Percentiles rank a stretch among this genome's conserved stretches.
These are phyloP conservation scores for Mycena amicta DNA, from an alignment of 768 basidiomycete species.

Conservation along the genomic window DNA sequence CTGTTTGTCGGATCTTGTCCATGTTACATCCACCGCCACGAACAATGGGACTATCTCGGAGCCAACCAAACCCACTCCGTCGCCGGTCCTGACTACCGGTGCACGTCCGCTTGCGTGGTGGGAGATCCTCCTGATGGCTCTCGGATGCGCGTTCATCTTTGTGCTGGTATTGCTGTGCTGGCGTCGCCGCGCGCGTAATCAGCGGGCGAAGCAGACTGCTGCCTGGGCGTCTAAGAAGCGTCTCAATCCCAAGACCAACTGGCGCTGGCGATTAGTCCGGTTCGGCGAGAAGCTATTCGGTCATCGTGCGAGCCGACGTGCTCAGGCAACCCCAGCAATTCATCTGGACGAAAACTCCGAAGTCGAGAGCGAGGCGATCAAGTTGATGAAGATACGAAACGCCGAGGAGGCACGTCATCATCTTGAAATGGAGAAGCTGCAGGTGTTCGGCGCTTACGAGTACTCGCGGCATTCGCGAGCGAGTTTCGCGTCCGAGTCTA, in stretches of 20 bases:
- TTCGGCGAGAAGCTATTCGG: slow-evolving; percentile 66
- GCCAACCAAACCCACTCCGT: slow-evolving; percentile 47
- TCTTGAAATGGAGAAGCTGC: slow-evolving; percentile 53
- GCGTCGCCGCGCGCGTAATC: slow-evolving; percentile 70
- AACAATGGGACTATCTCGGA: slow-evolving; percentile 45
- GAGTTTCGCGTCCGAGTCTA: slow-evolving; percentile 33
- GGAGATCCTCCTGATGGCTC: slow-evolving; percentile 82
- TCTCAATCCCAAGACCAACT: slow-evolving; percentile 47
- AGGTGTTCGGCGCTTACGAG: slow-evolving; percentile 48
- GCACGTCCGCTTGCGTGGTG: slow-evolving; percentile 66
- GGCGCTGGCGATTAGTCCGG: slow-evolving; percentile 58
- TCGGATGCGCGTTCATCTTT: slow-evolving; percentile 81
- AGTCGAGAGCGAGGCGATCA: slow-evolving; percentile 46
- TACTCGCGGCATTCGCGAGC: slow-evolving; percentile 47
- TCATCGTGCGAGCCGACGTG: slow-evolving; percentile 29
- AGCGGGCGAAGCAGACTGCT: slow-evolving; percentile 66
- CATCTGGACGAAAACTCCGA: slow-evolving; percentile 3
- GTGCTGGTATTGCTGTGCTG: slow-evolving; percentile 65
- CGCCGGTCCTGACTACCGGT: slow-evolving; percentile 45
- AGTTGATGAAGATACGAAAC: slow-evolving; percentile 51
- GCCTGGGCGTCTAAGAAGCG: slow-evolving; percentile 64
- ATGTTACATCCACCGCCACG: slow-evolving; percentile 48
- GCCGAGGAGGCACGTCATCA: slow-evolving; percentile 54
- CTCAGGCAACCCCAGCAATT: slow-evolving; percentile 25
- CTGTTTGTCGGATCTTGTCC: slow-evolving; percentile 77